A percentile compares a stretch with the other conserved stretches of the same genome.
These are phyloP conservation scores for Xanthoconium purpureum DNA, from an alignment of 768 basidiomycete species.

Conservation along the genomic window DNA sequence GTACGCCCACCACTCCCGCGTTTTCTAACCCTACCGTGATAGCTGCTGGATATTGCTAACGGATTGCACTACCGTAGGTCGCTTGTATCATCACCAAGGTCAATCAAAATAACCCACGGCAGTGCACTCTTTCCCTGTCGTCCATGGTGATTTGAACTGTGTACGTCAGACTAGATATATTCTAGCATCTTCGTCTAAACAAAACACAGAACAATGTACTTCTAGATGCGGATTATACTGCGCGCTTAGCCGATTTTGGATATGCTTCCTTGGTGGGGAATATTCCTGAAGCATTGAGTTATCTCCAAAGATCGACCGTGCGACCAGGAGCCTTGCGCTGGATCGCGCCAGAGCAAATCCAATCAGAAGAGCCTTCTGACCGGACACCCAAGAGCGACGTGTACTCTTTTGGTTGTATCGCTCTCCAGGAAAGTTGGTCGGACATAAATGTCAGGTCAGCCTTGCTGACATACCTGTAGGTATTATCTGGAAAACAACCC, in stretches of 20 bases:
- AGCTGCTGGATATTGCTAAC: conserved; percentile 14
- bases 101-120: neutral
- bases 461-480: too few relatives aligned
- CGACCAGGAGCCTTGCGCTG: too few relatives aligned
- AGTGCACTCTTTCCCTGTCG: conserved; percentile 18
- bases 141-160: conserved; percentile 21
- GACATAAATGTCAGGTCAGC: too few relatives aligned
- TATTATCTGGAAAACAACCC: too few relatives aligned
- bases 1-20: conserved; percentile 9
- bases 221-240: conserved; percentile 25
- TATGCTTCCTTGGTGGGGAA: conserved; percentile 26
- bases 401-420: too few relatives aligned
- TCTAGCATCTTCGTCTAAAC: neutral
- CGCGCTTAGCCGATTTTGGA: conserved; percentile 45
- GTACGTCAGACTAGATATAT: conserved; percentile 1
- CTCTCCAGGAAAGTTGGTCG: too few relatives aligned
- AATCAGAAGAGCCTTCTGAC: too few relatives aligned
- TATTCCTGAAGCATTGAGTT: conserved; percentile 3
- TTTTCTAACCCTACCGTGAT: conserved; percentile 18
- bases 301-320: conserved; percentile 25
- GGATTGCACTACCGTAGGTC: conserved; percentile 17
- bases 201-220: conserved; percentile 20
- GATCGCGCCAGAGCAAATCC: too few relatives aligned
- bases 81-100: neutral
- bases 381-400: too few relatives aligned